These are phyloP conservation scores for Spergularia bocconei DNA, from an alignment of 148 eudicot genomes.

Conservation along the genomic window DNA sequence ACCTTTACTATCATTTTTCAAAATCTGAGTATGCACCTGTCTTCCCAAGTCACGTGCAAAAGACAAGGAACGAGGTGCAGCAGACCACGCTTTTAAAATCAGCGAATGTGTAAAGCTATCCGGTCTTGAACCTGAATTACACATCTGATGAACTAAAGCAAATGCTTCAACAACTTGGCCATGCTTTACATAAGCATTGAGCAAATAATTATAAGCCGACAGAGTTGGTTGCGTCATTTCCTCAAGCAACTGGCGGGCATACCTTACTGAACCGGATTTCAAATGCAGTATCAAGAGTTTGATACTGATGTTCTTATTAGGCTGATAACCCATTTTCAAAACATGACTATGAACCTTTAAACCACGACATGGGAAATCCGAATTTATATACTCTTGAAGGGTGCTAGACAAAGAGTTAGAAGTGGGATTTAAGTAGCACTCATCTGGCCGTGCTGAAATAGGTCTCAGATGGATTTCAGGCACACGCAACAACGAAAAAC, in stretches of 20 bases:
- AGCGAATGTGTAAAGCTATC: conserved; percentile 77
- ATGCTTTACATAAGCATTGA: conserved; percentile 60
- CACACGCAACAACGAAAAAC: conserved; percentile 26
- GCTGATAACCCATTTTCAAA: conserved; percentile 57
- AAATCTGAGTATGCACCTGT: conserved; percentile 69
- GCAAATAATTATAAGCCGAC: conserved; percentile 73
- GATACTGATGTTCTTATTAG: conserved; percentile 59
- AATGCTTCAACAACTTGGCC: conserved; percentile 42
- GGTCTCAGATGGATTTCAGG: conserved; percentile 15
- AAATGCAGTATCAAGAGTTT: conserved; percentile 64
- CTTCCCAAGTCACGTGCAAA: conserved; percentile 38
- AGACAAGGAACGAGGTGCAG: conserved; percentile 18
- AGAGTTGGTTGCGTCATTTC: conserved; percentile 63
- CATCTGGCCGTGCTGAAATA: conserved; percentile 18
- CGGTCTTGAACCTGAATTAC: conserved; percentile 40
- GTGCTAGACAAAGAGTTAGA: conserved; percentile 39
- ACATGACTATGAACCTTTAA: conserved; percentile 76
- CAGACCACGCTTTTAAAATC: conserved; percentile 67
- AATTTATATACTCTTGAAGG: conserved; percentile 64
- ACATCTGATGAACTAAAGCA: conserved; percentile 44
- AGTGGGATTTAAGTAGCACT: conserved; percentile 26
- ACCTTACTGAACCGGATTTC: conserved; percentile 45
- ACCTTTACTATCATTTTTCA: conserved; percentile 37
- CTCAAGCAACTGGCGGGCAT: conserved; percentile 72
- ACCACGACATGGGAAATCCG: conserved; percentile 69